Conservation (phyloP, 2,329 filamentous ascomycete genomes). For the Hortaea werneckii region DNA sequence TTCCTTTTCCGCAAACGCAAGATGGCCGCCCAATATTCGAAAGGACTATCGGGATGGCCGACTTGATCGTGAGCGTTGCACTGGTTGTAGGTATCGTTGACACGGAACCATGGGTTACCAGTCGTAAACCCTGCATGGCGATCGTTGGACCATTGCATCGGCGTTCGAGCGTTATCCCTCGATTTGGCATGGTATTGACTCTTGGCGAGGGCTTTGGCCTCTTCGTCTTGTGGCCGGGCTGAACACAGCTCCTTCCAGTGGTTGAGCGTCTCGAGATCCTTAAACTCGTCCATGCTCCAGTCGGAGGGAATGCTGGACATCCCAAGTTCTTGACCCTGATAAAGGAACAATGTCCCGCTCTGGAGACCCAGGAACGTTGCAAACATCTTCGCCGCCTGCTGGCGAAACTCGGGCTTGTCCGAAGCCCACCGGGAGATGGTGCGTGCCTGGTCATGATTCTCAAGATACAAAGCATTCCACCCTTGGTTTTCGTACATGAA, state of each 20-base stretch:
- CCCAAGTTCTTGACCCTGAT: conserved; percentile 61
- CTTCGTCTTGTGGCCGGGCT: conserved; percentile 19
- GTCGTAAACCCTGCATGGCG: conserved; percentile 56
- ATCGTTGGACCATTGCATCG: conserved; percentile 59
- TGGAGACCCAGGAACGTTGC: conserved; percentile 48
- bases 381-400: conserved; percentile 49
- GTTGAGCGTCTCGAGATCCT: conserved; percentile 49
- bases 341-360: conserved; percentile 56
- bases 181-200: conserved; percentile 47
- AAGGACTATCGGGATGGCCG: no score
- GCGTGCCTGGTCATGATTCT: conserved; percentile 54
- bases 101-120: conserved; percentile 58
- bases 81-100: conserved; percentile 58
- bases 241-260: conserved; percentile 34
- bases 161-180: conserved; percentile 60
- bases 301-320: conserved; percentile 53
- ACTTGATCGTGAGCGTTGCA: no score
- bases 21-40: no score
- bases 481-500: conserved; percentile 48
- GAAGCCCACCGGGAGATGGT: conserved; percentile 41
- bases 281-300: conserved; percentile 53
- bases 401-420: conserved; percentile 40
- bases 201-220: conserved; percentile 33
- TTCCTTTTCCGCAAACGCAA: no score
- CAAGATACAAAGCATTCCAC: conserved; percentile 55